A percentile compares a stretch with the other conserved stretches of the same genome.
Evolutionary conservation across 768 basidiomycete species (phyloP).

Genomic region (Suillus subaureus): DNA sequence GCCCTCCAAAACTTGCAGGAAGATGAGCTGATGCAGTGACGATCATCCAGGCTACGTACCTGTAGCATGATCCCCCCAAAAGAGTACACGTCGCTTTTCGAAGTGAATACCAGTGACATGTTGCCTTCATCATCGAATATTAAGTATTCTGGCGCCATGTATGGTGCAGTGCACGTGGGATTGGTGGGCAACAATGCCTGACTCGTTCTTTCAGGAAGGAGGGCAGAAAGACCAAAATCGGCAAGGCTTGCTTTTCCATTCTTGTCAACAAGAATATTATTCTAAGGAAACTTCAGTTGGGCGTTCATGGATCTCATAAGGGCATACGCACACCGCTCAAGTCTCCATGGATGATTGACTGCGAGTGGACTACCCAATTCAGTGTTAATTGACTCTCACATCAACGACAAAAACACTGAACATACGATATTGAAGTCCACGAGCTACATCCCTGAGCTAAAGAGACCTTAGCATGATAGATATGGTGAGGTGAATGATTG

Average conservation of each 20-base stretch:
- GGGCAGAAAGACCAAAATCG: constrained; percentile 11
- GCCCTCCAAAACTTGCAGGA: not conserved
- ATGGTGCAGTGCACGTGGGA: constrained; percentile 23
- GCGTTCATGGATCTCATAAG: not conserved
- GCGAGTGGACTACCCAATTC: constrained; percentile 21
- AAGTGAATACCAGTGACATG: not conserved
- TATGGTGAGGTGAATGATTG: not conserved
- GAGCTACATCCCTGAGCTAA: not conserved
- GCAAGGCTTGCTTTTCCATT: constrained; percentile 17
- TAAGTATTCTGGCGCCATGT: constrained; percentile 9
- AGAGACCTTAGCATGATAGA: not conserved
- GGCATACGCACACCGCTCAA: constrained; percentile 28
- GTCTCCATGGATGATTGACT: constrained; percentile 29
- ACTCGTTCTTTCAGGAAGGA: constrained; percentile 14
- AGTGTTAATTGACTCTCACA: not conserved
- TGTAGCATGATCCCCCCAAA: constrained; percentile 31
- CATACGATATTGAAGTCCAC: not conserved
- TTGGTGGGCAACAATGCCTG: not conserved
- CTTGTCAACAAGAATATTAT: constrained; percentile 9
- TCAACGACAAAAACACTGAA: constrained; percentile 9
- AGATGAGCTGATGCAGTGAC: not conserved
- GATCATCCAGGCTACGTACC: not conserved
- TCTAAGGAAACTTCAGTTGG: not conserved
- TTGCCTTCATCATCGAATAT: not conserved
- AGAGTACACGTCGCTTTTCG: constrained; percentile 11